Evolutionary conservation across 352 stramenopile species (phyloP).

Genomic region (Nothophytophthora sp.): DNA sequence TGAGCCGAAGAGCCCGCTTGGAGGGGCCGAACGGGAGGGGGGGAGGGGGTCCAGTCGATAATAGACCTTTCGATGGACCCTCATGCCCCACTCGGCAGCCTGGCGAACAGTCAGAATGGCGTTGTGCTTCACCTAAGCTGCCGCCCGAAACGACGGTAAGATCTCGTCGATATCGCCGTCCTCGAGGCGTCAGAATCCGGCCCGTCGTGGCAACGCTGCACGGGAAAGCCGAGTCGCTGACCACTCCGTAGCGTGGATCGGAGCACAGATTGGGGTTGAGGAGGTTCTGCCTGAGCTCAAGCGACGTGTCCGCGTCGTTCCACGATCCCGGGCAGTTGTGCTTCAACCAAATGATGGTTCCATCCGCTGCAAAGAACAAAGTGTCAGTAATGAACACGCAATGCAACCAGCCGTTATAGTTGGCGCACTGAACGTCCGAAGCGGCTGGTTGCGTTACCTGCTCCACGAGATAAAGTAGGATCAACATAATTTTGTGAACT

Average conservation of each 20-base stretch:
- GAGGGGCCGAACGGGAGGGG: too few relatives aligned
- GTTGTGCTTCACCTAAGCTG: not conserved
- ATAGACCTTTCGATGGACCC: not conserved
- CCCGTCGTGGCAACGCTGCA: not conserved
- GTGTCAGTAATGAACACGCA: conserved; percentile 3
- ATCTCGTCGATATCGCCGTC: not conserved
- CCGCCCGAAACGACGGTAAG: not conserved
- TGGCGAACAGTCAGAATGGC: not conserved
- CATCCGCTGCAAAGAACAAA: conserved; percentile 10
- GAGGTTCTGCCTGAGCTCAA: not conserved
- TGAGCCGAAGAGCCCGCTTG: too few relatives aligned
- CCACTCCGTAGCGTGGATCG: not conserved
- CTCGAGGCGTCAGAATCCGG: conserved; percentile 1
- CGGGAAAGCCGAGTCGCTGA: conserved; percentile 6
- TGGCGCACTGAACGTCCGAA: conserved; percentile 4
- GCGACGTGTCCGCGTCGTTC: conserved; percentile 13
- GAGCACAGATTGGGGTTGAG: not conserved
- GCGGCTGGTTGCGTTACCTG: not conserved
- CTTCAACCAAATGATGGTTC: conserved; percentile 6
- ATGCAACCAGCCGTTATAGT: conserved; percentile 21
- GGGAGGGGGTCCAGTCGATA: too few relatives aligned
- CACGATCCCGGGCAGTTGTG: conserved; percentile 15
- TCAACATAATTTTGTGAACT: not conserved
- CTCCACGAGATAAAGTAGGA: not conserved
- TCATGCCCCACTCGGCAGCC: not conserved